phyloP scores from a whole-genome alignment of 441 rosid species.

The Daphne laureola region DNA sequence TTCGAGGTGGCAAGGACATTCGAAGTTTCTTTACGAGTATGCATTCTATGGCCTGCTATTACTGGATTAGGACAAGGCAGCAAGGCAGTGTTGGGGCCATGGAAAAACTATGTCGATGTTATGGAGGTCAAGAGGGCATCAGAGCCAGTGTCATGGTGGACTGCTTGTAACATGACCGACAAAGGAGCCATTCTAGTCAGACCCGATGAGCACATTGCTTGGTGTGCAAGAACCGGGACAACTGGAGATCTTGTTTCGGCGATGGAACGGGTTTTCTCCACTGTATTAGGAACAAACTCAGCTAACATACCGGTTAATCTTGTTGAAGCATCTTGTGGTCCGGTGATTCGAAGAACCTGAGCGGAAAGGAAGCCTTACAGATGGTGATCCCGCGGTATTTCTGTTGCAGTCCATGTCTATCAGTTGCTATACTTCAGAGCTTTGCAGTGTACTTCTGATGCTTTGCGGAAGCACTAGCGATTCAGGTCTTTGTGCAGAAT shows the following conservation, averaged over 20 bases:
- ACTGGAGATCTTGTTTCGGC: constrained; percentile 30
- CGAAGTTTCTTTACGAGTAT: constrained; percentile 31
- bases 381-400: too few relatives aligned
- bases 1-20: constrained; percentile 37
- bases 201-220: constrained; percentile 82
- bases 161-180: constrained; percentile 55
- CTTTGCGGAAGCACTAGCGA: too few relatives aligned
- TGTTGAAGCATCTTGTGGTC: too few relatives aligned
- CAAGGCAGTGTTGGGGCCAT: constrained; percentile 40
- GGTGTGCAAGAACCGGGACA: constrained; percentile 51
- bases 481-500: too few relatives aligned
- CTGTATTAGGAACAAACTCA: constrained; percentile 30
- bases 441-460: too few relatives aligned
- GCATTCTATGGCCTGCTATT: constrained; percentile 46
- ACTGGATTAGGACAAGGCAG: constrained; percentile 25
- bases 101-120: constrained; percentile 50
- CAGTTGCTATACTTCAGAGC: too few relatives aligned
- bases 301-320: constrained; percentile 11
- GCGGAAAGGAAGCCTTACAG: too few relatives aligned
- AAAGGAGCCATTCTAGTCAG: constrained; percentile 68
- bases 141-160: constrained; percentile 65
- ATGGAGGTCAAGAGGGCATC: constrained; percentile 36
- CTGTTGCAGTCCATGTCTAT: too few relatives aligned
- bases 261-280: constrained; percentile 49
- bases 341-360: too few relatives aligned